These are phyloP conservation scores for Trametopsis cervina DNA, from an alignment of 768 basidiomycete genomes.

Conservation along the genomic window DNA sequence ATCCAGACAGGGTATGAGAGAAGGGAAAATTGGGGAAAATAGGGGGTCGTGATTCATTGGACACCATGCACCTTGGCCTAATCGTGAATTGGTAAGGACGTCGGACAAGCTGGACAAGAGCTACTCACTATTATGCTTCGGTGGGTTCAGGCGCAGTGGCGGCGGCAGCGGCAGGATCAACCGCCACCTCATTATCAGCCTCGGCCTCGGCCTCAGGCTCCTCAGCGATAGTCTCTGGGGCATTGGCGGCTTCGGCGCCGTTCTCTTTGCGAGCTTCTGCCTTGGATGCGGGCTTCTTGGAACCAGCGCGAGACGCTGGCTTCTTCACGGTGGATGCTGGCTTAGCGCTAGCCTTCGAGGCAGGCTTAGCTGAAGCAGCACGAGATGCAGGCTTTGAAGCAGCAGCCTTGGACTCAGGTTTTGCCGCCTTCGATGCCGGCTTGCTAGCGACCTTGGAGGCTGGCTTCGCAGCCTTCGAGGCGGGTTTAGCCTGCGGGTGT, in stretches of 20 bases:
- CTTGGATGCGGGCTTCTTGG: conserved; percentile 63
- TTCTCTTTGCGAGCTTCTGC: conserved; percentile 29
- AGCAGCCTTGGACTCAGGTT: conserved; percentile 28
- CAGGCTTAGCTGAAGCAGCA: conserved; percentile 30
- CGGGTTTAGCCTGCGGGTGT: conserved; percentile 36
- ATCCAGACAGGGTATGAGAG: background rate
- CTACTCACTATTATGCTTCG: conserved; percentile 6
- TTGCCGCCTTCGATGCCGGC: conserved; percentile 28
- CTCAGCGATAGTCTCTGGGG: conserved; percentile 41
- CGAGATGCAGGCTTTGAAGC: conserved; percentile 34
- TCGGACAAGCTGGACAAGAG: background rate
- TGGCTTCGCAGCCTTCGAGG: conserved; percentile 28
- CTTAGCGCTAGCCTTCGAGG: conserved; percentile 29
- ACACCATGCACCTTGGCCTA: background rate
- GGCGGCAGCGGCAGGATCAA: conserved; percentile 1
- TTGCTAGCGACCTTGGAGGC: conserved; percentile 24
- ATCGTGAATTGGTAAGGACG: background rate
- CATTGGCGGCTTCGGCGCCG: conserved; percentile 27
- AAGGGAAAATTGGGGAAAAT: background rate
- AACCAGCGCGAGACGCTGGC: conserved; percentile 50
- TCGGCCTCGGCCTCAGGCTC: conserved; percentile 9
- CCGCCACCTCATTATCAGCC: conserved; percentile 1
- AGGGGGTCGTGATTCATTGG: too few species aligned
- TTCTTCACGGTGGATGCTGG: conserved; percentile 38
- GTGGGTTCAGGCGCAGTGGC: background rate